A percentile compares a stretch with the other conserved stretches of the same genome.
Conservation (phyloP, 2,329 filamentous ascomycete genomes). For the Pseudocercospora pini-densiflorae region DNA sequence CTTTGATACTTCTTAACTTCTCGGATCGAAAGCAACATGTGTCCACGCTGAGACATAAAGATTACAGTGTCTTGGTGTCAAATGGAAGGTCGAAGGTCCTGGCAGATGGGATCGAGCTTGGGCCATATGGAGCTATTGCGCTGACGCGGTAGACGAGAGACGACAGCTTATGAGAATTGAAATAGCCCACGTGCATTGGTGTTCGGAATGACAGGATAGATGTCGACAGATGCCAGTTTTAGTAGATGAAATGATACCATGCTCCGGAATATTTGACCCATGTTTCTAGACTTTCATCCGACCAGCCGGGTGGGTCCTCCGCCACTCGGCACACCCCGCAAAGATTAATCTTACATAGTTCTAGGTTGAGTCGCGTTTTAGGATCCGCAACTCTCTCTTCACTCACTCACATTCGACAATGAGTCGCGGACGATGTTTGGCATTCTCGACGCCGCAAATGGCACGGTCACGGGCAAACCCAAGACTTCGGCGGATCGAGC, state of each 20-base stretch:
- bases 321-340: neutral
- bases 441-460: constrained; percentile 30
- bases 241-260: no score
- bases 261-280: no score
- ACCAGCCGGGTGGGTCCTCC: no score
- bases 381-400: neutral
- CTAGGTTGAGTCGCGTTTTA: neutral
- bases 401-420: neutral
- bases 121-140: constrained; percentile 29
- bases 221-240: no score
- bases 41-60: constrained; percentile 18
- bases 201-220: no score
- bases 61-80: constrained; percentile 18
- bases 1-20: constrained; percentile 44
- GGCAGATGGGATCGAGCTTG: constrained; percentile 16
- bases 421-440: constrained; percentile 29
- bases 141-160: no score
- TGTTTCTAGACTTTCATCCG: no score
- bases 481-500: constrained; percentile 38
- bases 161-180: no score
- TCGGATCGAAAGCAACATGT: constrained; percentile 42
- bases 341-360: no score
- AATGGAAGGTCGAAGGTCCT: constrained; percentile 24
- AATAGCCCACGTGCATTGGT: no score
- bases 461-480: constrained; percentile 18